These are phyloP conservation scores for Coemansia sp. DNA, from an alignment of 192 early-diverging fungal genomes.

Conservation along the genomic window DNA sequence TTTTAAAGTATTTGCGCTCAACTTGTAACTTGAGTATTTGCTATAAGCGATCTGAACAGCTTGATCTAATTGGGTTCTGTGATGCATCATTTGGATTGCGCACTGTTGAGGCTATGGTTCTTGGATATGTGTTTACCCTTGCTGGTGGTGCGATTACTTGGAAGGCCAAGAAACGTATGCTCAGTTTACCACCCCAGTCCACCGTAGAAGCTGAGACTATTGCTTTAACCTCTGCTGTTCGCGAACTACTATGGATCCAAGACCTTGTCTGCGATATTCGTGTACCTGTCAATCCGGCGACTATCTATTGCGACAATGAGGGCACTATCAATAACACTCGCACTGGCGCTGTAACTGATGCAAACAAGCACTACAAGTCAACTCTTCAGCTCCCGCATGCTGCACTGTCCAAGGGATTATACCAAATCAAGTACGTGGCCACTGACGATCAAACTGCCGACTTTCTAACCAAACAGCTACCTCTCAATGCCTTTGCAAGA, in stretches of 20 bases:
- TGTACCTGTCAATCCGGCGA: not conserved
- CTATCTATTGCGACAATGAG: not conserved
- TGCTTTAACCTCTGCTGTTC: not conserved
- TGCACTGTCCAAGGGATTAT: not conserved
- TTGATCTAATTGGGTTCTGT: not conserved
- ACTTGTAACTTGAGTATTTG: not conserved
- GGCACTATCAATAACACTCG: not conserved
- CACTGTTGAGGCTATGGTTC: not conserved
- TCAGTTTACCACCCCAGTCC: not conserved
- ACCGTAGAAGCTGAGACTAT: not conserved
- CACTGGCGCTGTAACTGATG: not conserved
- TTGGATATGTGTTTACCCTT: not conserved
- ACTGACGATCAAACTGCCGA: conserved; percentile 3
- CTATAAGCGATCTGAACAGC: not conserved
- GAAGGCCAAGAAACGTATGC: not conserved
- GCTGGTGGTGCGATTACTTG: not conserved
- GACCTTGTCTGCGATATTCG: not conserved
- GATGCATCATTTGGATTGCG: not conserved
- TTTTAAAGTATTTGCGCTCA: not conserved
- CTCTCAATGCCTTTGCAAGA: not conserved
- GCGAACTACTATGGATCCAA: not conserved
- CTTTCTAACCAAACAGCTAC: conserved; percentile 4
- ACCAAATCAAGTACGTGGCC: not conserved
- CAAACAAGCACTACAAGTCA: conserved; percentile 8
- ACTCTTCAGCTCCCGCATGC: not conserved